phyloP scores from a whole-genome alignment of 768 basidiomycete genomes.

The Amanita molliuscula region DNA sequence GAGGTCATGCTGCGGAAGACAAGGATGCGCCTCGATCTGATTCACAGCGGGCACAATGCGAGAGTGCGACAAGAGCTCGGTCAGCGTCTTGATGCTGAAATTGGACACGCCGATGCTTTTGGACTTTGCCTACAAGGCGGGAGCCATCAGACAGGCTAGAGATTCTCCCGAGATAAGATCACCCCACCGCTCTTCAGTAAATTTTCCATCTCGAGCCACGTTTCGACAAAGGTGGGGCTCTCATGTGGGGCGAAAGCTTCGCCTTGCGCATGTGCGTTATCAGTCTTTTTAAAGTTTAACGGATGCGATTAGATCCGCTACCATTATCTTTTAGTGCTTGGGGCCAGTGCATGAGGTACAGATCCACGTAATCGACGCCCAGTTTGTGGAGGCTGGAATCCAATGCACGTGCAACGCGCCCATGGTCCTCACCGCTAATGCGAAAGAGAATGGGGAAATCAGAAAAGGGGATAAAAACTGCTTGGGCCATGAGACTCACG shows the following conservation, averaged over 20 bases:
- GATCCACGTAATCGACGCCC: constrained; percentile 33
- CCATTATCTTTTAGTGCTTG: constrained; percentile 15
- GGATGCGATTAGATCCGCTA: constrained; percentile 3
- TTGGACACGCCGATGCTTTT: constrained; percentile 48
- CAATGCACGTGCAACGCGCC: constrained; percentile 21
- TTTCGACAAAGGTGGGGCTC: constrained; percentile 16
- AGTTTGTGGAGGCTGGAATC: constrained; percentile 23
- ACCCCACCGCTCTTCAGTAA: constrained; percentile 16
- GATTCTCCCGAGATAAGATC: neutral
- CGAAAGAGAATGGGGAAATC: constrained; percentile 3
- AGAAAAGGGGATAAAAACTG: constrained; percentile 1
- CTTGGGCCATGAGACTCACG: constrained; percentile 12
- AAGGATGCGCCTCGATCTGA: constrained; percentile 50
- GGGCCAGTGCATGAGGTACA: constrained; percentile 36
- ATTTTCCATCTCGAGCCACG: constrained; percentile 18
- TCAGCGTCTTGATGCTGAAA: constrained; percentile 36
- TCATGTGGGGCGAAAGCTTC: constrained; percentile 10
- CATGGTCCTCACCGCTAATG: constrained; percentile 22
- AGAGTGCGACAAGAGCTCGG: constrained; percentile 30
- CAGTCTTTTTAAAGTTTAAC: neutral
- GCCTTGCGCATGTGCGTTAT: neutral
- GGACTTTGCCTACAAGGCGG: constrained; percentile 23
- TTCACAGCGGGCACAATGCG: constrained; percentile 42
- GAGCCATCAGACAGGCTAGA: neutral
- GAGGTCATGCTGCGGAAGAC: constrained; percentile 36